Evolutionary conservation across 345 rosid species (phyloP).

Genomic region (Kernera saxatilis): DNA sequence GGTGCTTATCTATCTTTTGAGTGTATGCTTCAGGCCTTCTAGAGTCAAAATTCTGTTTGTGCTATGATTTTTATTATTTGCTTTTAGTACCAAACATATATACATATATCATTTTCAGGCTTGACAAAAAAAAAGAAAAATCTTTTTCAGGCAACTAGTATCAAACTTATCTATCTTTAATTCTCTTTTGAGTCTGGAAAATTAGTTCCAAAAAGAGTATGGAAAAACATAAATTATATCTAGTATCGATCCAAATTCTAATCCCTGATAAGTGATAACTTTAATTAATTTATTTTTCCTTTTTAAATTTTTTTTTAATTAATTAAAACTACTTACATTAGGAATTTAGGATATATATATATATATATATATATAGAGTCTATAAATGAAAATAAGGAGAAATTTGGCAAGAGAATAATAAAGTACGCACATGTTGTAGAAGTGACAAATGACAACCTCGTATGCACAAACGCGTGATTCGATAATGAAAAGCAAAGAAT

Average conservation of each 20-base stretch:
- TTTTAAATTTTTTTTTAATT: too few species aligned
- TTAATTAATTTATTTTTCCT: too few species aligned
- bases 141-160: not conserved
- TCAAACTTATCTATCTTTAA: not conserved
- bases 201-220: not conserved
- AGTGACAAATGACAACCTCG: conserved; percentile 25
- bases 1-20: not conserved
- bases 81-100: not conserved
- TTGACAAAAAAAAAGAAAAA: too few species aligned
- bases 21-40: not conserved
- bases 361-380: not conserved
- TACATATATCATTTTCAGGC: too few species aligned
- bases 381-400: not conserved
- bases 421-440: not conserved
- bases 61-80: not conserved
- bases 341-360: too few species aligned
- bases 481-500: conserved; percentile 4
- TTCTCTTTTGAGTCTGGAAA: not conserved
- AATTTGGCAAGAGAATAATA: not conserved
- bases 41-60: not conserved
- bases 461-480: conserved; percentile 21
- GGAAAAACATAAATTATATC: too few species aligned
- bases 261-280: not conserved
- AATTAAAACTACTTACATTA: too few species aligned
- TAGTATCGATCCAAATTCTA: not conserved